A percentile compares a stretch with the other conserved stretches of the same genome.
These are phyloP conservation scores for Dothiorella sarmentorum DNA, from an alignment of 2,329 filamentous ascomycete genomes.

Conservation along the genomic window DNA sequence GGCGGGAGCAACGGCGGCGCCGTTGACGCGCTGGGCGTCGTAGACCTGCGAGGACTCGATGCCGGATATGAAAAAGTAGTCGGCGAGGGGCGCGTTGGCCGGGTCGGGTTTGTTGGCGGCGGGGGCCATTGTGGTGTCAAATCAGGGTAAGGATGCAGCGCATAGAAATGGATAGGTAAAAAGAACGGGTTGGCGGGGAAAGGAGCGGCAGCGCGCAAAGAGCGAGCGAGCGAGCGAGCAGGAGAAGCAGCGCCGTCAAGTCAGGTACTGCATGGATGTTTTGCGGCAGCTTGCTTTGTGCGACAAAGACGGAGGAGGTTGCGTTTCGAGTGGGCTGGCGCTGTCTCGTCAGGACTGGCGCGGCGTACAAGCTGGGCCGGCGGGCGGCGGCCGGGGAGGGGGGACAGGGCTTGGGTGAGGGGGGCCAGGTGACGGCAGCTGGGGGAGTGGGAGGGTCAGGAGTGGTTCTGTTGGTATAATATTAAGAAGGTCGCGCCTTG, in stretches of 20 bases:
- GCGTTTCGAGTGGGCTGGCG: constrained; percentile 12
- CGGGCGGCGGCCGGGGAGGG: constrained; percentile 2
- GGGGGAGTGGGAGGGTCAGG: constrained; percentile 9
- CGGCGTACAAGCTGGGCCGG: constrained; percentile 3
- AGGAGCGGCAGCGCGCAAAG: constrained; percentile 15
- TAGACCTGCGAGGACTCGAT: constrained; percentile 52
- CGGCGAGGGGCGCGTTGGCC: constrained; percentile 54
- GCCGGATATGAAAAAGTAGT: constrained; percentile 64
- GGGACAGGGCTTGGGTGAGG: neutral
- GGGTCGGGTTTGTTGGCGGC: constrained; percentile 40
- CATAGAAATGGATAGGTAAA: constrained; percentile 14
- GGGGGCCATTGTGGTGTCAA: constrained; percentile 33
- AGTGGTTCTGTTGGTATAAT: constrained; percentile 15
- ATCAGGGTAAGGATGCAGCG: constrained; percentile 1
- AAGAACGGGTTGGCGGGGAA: constrained; percentile 4
- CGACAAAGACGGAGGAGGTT: constrained; percentile 14
- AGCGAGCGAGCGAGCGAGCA: neutral
- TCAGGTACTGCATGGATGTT: constrained; percentile 18
- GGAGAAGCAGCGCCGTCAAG: constrained; percentile 2
- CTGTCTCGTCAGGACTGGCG: constrained; percentile 8
- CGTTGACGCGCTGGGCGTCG: constrained; percentile 42
- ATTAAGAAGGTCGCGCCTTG: constrained; percentile 11
- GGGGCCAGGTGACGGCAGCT: constrained; percentile 5
- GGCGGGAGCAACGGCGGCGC: constrained; percentile 33
- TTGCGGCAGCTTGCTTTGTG: constrained; percentile 16